These are phyloP conservation scores for Diaporthe batatas DNA, from an alignment of 2,329 filamentous ascomycete species.

Conservation along the genomic window DNA sequence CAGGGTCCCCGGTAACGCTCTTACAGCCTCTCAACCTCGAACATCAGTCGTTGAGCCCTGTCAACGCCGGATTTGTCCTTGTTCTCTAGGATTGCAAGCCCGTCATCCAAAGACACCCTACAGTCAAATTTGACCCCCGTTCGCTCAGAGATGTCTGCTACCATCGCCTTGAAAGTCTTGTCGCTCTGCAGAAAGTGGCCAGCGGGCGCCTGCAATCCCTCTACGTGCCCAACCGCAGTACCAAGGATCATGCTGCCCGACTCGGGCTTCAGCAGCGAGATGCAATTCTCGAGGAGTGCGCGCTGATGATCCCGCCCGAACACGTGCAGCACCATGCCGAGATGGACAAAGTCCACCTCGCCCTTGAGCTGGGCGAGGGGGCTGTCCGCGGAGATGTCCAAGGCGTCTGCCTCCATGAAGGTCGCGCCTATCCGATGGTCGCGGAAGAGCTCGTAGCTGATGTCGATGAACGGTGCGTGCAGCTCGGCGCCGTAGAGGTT, in stretches of 20 bases:
- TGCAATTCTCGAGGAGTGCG: slow-evolving; percentile 45
- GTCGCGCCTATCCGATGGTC: slow-evolving; percentile 46
- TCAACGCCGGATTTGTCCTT: neutral
- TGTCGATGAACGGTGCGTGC: slow-evolving; percentile 49
- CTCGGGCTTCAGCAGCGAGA: slow-evolving; percentile 45
- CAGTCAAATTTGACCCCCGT: slow-evolving; percentile 30
- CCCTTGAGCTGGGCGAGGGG: slow-evolving; percentile 45
- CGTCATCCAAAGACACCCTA: slow-evolving; percentile 11
- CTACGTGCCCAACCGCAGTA: slow-evolving; percentile 36
- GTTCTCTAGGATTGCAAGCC: slow-evolving; percentile 11
- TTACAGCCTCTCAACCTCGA: slow-evolving; percentile 10
- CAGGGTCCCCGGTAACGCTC: too few relatives aligned
- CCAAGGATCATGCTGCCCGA: slow-evolving; percentile 41
- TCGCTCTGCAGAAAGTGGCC: slow-evolving; percentile 39
- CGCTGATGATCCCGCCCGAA: slow-evolving; percentile 49
- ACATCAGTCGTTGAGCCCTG: neutral
- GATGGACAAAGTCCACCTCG: slow-evolving; percentile 49
- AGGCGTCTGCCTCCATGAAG: slow-evolving; percentile 48
- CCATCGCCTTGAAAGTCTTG: slow-evolving; percentile 41
- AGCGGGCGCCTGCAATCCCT: slow-evolving; percentile 20
- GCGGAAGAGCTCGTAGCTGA: slow-evolving; percentile 52
- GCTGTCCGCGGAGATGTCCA: slow-evolving; percentile 43
- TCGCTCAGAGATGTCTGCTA: slow-evolving; percentile 39
- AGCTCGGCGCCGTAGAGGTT: slow-evolving; percentile 57
- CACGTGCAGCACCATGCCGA: slow-evolving; percentile 51